Base-by-base conservation (phyloP, 257 asterid genomes). In the Phtheirospermum japonicum region DNA sequence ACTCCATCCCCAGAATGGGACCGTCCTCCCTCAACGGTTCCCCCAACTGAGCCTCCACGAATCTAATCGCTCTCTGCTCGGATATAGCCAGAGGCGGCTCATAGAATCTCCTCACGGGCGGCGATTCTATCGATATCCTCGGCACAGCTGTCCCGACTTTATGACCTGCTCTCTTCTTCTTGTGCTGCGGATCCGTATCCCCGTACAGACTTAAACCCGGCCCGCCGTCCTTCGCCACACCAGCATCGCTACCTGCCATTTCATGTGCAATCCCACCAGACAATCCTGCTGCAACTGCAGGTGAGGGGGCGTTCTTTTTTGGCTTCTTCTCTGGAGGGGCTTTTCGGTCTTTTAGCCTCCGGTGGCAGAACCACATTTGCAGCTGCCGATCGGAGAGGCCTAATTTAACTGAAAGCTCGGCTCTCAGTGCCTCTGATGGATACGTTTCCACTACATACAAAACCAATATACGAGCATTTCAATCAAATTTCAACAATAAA, bases 281-380 rank as follows among this genome's bases (percentile, higher is more conserved):
- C 49, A 72, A 60, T 45, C 73, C 54, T 18, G 72, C 73, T 6
- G 73, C 73, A 74, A 63, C 68, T 59, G 80, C 71, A 56, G 76
- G 65, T n/a, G 82, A 76, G 12, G 79, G 66, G 31, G 58, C 59
- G 31, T 63, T 78, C 74, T 80, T 84, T 43, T 66, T 83, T 13
- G 43, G 80, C 74, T 71, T 69, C 83, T 77, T 85, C 65, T 75
- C 95, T 0, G 73, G 26, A 0, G 84, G 72, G n/a, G 74, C 76
- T 69, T 87, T 90, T 42, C 93, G 80, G 73, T 90, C 97, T 82
- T 90, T 90, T 65, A 90, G 71, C 81, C 98, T 83, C 75, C 96
- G 71, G 59, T 88, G 98, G 75, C 98, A 85, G 73, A 90, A 90
- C 98, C 98, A 90, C 98, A 90, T 90, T 76, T 90, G 96, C 63